phyloP scores from a whole-genome alignment of 345 rosid genomes.

The Euclidium syriacum region DNA sequence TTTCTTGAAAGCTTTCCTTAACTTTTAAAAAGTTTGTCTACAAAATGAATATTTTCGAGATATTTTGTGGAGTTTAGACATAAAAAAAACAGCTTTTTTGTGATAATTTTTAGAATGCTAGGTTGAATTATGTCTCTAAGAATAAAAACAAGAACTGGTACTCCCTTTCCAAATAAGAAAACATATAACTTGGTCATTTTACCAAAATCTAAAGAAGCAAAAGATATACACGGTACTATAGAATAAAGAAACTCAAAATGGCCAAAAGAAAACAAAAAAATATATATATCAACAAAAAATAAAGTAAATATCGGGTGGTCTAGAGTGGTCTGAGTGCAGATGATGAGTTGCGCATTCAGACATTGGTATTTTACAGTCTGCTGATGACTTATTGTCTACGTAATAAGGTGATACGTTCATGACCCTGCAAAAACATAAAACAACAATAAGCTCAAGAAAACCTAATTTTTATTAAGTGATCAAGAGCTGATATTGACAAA shows the following conservation, averaged over 20 bases:
- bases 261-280: too few relatives aligned
- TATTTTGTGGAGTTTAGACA: too few relatives aligned
- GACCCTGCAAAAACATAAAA: slow-evolving; percentile 29
- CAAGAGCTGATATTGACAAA: not conserved
- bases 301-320: not conserved
- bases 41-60: too few relatives aligned
- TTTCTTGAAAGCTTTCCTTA: too few relatives aligned
- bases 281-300: too few relatives aligned
- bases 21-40: too few relatives aligned
- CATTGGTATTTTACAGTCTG: not conserved
- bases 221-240: slow-evolving; percentile 3
- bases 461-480: not conserved
- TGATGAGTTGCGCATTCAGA: slow-evolving; percentile 24
- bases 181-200: not conserved
- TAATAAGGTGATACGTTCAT: slow-evolving; percentile 37
- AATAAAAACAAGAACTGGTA: not conserved
- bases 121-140: too few relatives aligned
- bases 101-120: too few relatives aligned
- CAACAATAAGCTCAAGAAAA: not conserved
- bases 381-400: slow-evolving; percentile 5
- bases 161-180: not conserved
- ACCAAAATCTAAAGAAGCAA: too few relatives aligned
- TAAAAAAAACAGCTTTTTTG: too few relatives aligned
- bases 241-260: not conserved
- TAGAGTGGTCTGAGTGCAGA: slow-evolving; percentile 6